Evolutionary conservation across 345 rosid species (phyloP), one percentile per base, ranked within the genome.

Genomic region (Brassica cretica): DNA sequence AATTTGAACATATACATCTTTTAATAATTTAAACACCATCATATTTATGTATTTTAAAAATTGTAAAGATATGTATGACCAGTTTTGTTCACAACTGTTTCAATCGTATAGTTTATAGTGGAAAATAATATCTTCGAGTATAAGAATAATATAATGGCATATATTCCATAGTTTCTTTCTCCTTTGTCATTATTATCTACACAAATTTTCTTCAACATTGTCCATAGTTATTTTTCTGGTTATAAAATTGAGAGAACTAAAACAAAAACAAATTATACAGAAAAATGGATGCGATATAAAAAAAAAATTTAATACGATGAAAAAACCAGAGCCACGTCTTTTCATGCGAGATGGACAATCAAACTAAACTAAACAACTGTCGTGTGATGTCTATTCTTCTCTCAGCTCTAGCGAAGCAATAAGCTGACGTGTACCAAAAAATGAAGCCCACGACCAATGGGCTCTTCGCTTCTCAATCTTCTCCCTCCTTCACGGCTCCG

Each of bases 361-460:
- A 19, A 61, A 39, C 46, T 39, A 35, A 60, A 63, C 41, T 63
- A 49, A 49, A 49, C 55, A 14, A 49, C 5, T 32, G 67, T 63
- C 2, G 55, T 64, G 46, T 39, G 46, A 39, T 39, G 16, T 32
- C 3, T 56, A 58, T 33, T 41, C 60, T 6, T 27, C 68, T 72
- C 44, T 61, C 29, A 1, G 11, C 46, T 63, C 18, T 27, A 71
- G 15, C n/a, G 75, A 58, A 63, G 80, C 51, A 21, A 70, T 33
- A 12, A 58, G 81, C 55, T 78, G 81, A 78, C 77, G 81, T 78
- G 81, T 66, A 66, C 62, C 8, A 1, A 64, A 35, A 72, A 68
- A 60, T 80, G 82, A 80, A 80, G 71, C 66, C 76, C 75, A 80
- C 63, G 30, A 68, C 75, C 70, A 56, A 69, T 75, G 72, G 79